A percentile compares a stretch with the other conserved stretches of the same genome.
Conservation (phyloP, 768 basidiomycete species). For the Collybia nuda region DNA sequence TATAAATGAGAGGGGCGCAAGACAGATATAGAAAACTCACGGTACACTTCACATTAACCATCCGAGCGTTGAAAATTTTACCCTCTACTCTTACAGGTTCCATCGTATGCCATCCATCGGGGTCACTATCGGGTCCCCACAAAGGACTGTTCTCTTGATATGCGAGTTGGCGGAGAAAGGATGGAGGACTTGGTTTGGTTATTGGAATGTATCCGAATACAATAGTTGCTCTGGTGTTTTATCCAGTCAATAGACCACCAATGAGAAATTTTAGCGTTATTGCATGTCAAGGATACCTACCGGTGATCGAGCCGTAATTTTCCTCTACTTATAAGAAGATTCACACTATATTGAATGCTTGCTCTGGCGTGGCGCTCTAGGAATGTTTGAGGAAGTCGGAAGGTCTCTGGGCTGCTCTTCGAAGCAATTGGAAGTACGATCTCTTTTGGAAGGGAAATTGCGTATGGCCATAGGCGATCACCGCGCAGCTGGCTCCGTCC, state of each 20-base stretch:
- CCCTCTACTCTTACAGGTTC: slow-evolving; percentile 24
- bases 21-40: slow-evolving; percentile 22
- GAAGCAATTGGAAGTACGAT: slow-evolving; percentile 18
- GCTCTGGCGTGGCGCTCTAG: slow-evolving; percentile 35
- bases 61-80: slow-evolving; percentile 24
- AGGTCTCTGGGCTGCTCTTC: slow-evolving; percentile 20
- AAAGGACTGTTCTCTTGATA: slow-evolving; percentile 32
- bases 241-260: not conserved
- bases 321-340: slow-evolving; percentile 27
- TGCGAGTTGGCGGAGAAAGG: slow-evolving; percentile 30
- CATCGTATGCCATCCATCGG: slow-evolving; percentile 38
- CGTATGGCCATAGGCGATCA: slow-evolving; percentile 34
- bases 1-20: slow-evolving; percentile 1
- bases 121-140: slow-evolving; percentile 34
- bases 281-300: slow-evolving; percentile 23
- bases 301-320: slow-evolving; percentile 30
- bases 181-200: slow-evolving; percentile 29
- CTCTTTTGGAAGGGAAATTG: slow-evolving; percentile 37
- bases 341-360: slow-evolving; percentile 34
- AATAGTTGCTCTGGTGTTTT: slow-evolving; percentile 24
- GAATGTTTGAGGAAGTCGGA: slow-evolving; percentile 37
- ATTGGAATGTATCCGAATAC: slow-evolving; percentile 32
- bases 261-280: too few species aligned
- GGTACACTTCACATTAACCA: slow-evolving; percentile 28
- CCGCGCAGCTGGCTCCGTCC: slow-evolving; percentile 31